Base-by-base conservation (phyloP, 257 asterid species). In the Nicotiana noctiflora region DNA sequence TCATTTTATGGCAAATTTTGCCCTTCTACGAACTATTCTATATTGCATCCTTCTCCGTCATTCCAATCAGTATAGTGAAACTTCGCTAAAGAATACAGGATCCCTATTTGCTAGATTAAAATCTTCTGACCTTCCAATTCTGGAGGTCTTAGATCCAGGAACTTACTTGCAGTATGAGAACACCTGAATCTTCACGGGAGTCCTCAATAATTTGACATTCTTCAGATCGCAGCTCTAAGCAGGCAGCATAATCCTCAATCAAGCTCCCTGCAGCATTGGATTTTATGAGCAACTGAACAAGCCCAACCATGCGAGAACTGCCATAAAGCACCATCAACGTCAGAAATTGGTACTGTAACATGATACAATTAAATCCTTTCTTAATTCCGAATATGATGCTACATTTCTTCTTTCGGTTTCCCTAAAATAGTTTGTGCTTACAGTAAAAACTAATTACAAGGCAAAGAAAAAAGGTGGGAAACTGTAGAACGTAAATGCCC, bases 221-320 rank as follows among this genome's bases (percentile, higher is more conserved):
- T 87, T 94, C 97, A 76, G 97, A 91, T 64, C 98, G 92, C 64
- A 91, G 84, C 90, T 96, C 99, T 85, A 96, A 89, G 93, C 98
- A 94, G 80, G 98, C 88, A 72, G 99, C 98, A 87, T 94, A 96
- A 88, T 96, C 99, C 89, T 94, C 99, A 75, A 90, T 84, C 89
- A 96, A 87, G 59, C 87, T 84, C 80, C 81, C 89, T 32, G 97
- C 93, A 80, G 92, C 88, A 86, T 87, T 90, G 62, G 92, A 84
- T 90, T 92, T 91, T 79, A 96, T 82, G 51, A 96, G 94, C 91
- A 94, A 88, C 89, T 89, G 97, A 72, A 96, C 86, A 79, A 96
- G 98, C 86, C 99, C 98, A 85, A 83, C 87, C 95, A 96, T 89
- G 23, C 98, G 94, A 64, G 97, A 90, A 87, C 99, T 96, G 97